A percentile compares a stretch with the other conserved stretches of the same genome.
These are phyloP conservation scores for Lolium rigidum DNA, from an alignment of 176 grass and related monocot genomes.

Conservation along the genomic window DNA sequence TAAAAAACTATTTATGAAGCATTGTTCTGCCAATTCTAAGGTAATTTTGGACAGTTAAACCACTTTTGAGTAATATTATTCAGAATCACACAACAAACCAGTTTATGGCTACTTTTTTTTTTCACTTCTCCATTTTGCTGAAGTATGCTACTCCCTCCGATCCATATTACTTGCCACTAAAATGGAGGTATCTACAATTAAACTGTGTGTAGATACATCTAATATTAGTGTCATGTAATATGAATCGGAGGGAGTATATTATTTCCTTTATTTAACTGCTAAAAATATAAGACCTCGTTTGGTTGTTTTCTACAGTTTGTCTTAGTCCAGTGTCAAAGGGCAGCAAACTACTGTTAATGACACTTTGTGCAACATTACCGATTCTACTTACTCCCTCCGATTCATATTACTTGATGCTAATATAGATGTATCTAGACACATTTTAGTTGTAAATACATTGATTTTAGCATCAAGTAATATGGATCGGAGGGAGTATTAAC, in stretches of 20 bases:
- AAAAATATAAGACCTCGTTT: not conserved
- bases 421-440: too few species aligned
- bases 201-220: too few species aligned
- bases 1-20: slow-evolving; percentile 61
- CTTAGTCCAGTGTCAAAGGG: slow-evolving; percentile 12
- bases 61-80: slow-evolving; percentile 23
- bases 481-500: too few species aligned
- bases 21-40: slow-evolving; percentile 54
- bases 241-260: too few species aligned
- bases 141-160: not conserved
- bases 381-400: not conserved
- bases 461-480: too few species aligned
- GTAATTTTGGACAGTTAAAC: slow-evolving; percentile 28
- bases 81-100: slow-evolving; percentile 14
- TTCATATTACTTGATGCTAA: too few species aligned
- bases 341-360: not conserved
- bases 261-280: not conserved
- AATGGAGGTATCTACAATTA: too few species aligned
- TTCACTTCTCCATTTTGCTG: slow-evolving; percentile 19
- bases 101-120: slow-evolving; percentile 16
- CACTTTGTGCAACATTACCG: slow-evolving; percentile 1
- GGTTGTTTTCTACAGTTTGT: not conserved
- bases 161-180: too few species aligned
- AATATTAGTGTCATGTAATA: too few species aligned
- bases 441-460: too few species aligned